Conservation (phyloP, 805 yeast genomes). For the Schwanniomyces occidentalis region DNA sequence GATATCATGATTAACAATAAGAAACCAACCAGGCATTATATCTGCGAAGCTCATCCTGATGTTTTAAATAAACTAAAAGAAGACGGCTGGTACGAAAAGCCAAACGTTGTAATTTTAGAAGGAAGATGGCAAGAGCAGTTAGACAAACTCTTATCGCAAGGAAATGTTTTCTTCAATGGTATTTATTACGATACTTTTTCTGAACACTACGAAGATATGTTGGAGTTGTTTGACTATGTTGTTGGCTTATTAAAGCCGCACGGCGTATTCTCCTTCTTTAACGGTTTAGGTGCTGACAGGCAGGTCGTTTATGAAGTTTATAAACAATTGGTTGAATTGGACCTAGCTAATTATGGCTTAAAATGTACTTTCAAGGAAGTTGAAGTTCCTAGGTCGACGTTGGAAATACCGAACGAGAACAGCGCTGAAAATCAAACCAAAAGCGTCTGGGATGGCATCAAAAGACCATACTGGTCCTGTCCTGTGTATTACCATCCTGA, state of each 20-base stretch:
- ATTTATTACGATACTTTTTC: slow-evolving; percentile 93
- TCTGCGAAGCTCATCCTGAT: slow-evolving; percentile 93
- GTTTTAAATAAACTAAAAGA: slow-evolving; percentile 64
- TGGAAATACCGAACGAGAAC: slow-evolving; percentile 16
- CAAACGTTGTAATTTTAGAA: slow-evolving; percentile 69
- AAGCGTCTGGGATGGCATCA: slow-evolving; percentile 62
- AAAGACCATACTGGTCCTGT: slow-evolving; percentile 68
- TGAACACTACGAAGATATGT: slow-evolving; percentile 87
- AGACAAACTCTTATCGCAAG: slow-evolving; percentile 58
- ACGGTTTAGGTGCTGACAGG: slow-evolving; percentile 62
- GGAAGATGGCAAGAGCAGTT: slow-evolving; percentile 94
- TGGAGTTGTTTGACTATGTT: slow-evolving; percentile 75
- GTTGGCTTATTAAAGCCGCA: slow-evolving; percentile 81
- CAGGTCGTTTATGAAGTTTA: slow-evolving; percentile 63
- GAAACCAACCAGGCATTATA: slow-evolving; percentile 72
- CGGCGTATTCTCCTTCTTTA: slow-evolving; percentile 88
- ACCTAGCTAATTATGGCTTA: slow-evolving; percentile 77
- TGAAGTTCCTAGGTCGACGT: slow-evolving; percentile 43
- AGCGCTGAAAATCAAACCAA: slow-evolving; percentile 21
- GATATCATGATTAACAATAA: slow-evolving; percentile 70
- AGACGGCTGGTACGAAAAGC: slow-evolving; percentile 83
- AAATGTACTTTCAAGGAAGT: slow-evolving; percentile 54
- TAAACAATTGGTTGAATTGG: slow-evolving; percentile 76
- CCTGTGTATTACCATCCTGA: slow-evolving; percentile 69
- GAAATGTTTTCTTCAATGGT: slow-evolving; percentile 80